Evolutionary conservation across 805 yeast genomes (phyloP), one percentile per base, ranked within the genome.

Genomic region (Clavispora fructus): DNA sequence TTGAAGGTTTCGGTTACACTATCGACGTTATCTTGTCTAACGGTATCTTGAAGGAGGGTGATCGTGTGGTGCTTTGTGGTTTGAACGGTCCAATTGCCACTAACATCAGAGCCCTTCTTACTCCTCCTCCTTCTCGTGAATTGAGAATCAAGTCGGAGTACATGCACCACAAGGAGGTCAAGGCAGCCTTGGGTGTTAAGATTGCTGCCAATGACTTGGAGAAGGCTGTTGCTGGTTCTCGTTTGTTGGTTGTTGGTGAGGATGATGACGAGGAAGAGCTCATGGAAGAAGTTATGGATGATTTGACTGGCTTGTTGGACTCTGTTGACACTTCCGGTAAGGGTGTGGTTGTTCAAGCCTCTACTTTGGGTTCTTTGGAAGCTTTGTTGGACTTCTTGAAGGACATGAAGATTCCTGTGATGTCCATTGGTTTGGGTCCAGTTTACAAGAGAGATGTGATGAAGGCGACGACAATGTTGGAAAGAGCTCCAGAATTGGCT

Each of bases 241-340:
- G 99, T 65, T 75, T 94, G 67, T 72, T 94, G 52, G 92, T 92
- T 58, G 97, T 91, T 54, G 96, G 96, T 39, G 95, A 91, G 54
- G 97, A 88, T 49, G 99, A 94, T 57, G 98, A 94, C 58, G 99
- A 94, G 73, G 99, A 94, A 51, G 98, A 92, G 48, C 62, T 94
- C 59, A 85, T 87, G 95, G 98, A 94, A 65, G 97, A 92, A 48
- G 97, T 94, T 47, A 95, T 94, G 99, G 97, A 92, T 61, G 99
- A 94, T 67, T 77, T 94, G 65, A 89, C 97, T 38, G 96, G 96
- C 39, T 75, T 94, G 57, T 77, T 94, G 58, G 97, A 91, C 66
- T 86, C 96, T 51, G 97, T 94, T 52, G 99, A 95, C 69, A 82
- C 87, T 54, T 78, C 91, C 40, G 99, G 99, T 61, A 82, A 81